phyloP scores from a whole-genome alignment of 768 basidiomycete genomes.

The Mycena rosella region DNA sequence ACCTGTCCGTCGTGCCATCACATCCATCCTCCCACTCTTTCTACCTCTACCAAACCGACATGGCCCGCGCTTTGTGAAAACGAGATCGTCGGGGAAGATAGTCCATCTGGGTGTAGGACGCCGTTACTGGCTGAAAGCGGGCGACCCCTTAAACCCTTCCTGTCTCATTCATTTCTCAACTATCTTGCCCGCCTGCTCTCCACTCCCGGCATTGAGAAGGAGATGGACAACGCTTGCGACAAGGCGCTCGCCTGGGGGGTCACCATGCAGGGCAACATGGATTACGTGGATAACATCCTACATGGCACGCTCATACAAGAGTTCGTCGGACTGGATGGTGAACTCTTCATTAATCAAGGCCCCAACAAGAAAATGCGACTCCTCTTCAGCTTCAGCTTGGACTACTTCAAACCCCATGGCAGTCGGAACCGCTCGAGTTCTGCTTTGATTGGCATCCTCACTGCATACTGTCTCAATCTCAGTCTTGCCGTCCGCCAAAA shows the following conservation, averaged over 20 bases:
- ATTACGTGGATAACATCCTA: too few species aligned
- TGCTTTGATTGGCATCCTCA: slow-evolving; percentile 43
- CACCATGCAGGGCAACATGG: too few species aligned
- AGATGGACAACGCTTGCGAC: not conserved
- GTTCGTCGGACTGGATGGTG: too few species aligned
- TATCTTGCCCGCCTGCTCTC: slow-evolving; percentile 26
- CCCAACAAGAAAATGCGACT: too few species aligned
- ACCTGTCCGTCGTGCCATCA: slow-evolving; percentile 25
- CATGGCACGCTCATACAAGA: too few species aligned
- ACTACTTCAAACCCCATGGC: slow-evolving; percentile 45
- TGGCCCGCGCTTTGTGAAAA: slow-evolving; percentile 21
- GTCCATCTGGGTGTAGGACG: slow-evolving; percentile 4
- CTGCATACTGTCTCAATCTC: slow-evolving; percentile 43
- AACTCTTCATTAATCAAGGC: too few species aligned
- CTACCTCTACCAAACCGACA: not conserved
- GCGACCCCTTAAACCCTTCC: slow-evolving; percentile 15
- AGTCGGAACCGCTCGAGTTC: slow-evolving; percentile 28
- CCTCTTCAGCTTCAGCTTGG: too few species aligned
- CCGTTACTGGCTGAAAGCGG: not conserved
- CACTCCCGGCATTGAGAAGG: slow-evolving; percentile 18
- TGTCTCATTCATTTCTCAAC: slow-evolving; percentile 19
- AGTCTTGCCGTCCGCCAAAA: slow-evolving; percentile 40
- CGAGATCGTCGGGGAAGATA: slow-evolving; percentile 3
- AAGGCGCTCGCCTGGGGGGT: too few species aligned
- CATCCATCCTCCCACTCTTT: slow-evolving; percentile 11